Conservation (phyloP, 169 alveolate genomes). For the Plasmodium ovale region DNA sequence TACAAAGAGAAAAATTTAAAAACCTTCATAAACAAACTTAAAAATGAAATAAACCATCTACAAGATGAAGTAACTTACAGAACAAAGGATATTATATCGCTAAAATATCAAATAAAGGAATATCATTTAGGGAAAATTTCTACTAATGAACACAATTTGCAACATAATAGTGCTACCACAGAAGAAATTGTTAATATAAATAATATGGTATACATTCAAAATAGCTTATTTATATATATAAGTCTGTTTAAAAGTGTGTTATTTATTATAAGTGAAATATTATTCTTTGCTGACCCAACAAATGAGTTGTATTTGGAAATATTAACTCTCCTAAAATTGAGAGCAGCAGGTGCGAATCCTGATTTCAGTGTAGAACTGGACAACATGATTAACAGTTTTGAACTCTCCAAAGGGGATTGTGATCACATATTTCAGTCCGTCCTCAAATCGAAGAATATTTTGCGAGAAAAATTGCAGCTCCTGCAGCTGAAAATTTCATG, state of each 20-base stretch:
- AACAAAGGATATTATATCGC: constrained; percentile 25
- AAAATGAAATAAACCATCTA: constrained; percentile 46
- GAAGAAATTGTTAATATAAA: constrained; percentile 50
- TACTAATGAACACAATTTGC: neutral
- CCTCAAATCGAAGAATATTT: constrained; percentile 47
- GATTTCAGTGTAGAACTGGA: constrained; percentile 63
- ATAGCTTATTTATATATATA: constrained; percentile 51
- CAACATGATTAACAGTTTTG: constrained; percentile 6
- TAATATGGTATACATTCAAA: constrained; percentile 63
- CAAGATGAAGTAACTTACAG: constrained; percentile 13
- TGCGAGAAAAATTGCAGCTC: constrained; percentile 69
- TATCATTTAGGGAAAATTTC: constrained; percentile 28
- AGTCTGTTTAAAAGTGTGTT: constrained; percentile 71
- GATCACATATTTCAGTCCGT: constrained; percentile 62
- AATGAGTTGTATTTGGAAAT: constrained; percentile 58
- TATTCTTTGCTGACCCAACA: constrained; percentile 52
- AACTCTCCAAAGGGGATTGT: constrained; percentile 53
- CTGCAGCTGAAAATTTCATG: constrained; percentile 62
- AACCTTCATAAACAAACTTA: constrained; percentile 38
- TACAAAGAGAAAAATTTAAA: constrained; percentile 50
- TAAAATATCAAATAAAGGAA: constrained; percentile 70
- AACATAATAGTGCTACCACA: constrained; percentile 11
- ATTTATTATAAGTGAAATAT: constrained; percentile 68
- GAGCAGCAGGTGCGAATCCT: neutral
- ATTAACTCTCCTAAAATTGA: constrained; percentile 61